Conservation (phyloP, 768 basidiomycete species). For the Dioszegia crocea region DNA sequence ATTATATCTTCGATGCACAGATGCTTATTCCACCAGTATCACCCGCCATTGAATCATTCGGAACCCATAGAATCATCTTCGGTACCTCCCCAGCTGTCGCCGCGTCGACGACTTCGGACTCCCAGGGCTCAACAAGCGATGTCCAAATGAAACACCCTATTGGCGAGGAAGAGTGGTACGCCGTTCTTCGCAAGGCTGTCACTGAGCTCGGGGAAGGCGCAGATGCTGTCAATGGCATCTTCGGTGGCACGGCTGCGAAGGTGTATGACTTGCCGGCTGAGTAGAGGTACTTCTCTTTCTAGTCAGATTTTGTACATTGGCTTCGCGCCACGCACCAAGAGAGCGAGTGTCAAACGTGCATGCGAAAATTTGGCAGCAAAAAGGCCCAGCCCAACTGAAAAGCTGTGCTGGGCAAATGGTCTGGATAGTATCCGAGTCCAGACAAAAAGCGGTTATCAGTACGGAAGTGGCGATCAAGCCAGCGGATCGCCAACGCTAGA, state of each 20-base stretch:
- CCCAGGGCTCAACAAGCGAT: not conserved
- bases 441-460: no score
- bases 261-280: constrained; percentile 26
- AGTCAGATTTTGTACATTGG: no score
- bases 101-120: not conserved
- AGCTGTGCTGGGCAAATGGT: no score
- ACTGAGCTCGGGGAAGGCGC: constrained; percentile 31
- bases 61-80: constrained; percentile 44
- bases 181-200: constrained; percentile 21
- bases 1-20: not conserved
- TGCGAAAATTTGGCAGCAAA: not conserved
- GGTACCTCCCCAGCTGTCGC: constrained; percentile 35
- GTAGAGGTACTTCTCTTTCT: not conserved
- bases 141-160: constrained; percentile 12
- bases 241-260: constrained; percentile 28
- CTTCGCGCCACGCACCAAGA: no score
- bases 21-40: constrained; percentile 27
- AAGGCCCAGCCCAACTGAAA: no score
- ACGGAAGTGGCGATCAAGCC: no score
- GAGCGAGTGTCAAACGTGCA: no score
- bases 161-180: constrained; percentile 33
- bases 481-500: no score
- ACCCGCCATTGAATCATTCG: constrained; percentile 45
- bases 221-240: constrained; percentile 30
- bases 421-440: no score